Evolutionary conservation across 129 eudicot species (phyloP).

Genomic region (Mikania micrantha): DNA sequence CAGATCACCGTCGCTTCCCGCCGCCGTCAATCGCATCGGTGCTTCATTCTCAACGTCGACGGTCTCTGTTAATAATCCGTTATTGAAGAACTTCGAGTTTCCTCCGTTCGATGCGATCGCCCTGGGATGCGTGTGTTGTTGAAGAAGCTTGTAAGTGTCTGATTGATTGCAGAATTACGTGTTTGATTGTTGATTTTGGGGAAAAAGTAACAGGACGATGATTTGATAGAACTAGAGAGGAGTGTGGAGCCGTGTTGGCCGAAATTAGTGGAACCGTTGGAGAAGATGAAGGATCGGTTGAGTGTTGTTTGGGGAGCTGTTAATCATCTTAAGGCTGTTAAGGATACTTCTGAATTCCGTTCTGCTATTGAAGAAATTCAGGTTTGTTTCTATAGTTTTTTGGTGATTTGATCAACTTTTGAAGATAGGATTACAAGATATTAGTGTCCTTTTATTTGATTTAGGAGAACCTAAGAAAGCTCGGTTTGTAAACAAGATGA

Average conservation of each 20-base stretch:
- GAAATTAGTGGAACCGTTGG: conserved; percentile 78
- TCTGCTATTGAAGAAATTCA: conserved; percentile 93
- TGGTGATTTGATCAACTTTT: not conserved
- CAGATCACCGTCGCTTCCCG: no score
- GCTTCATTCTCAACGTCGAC: no score
- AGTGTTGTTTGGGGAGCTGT: conserved; percentile 88
- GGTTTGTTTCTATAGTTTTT: conserved; percentile 33
- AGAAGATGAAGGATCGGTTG: conserved; percentile 67
- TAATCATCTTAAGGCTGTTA: conserved; percentile 86
- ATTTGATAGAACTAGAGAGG: conserved; percentile 73
- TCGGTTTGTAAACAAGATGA: no score
- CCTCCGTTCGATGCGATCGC: no score
- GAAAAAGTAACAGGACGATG: conserved; percentile 46
- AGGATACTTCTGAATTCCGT: conserved; percentile 78
- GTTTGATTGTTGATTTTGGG: conserved; percentile 14
- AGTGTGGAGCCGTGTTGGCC: conserved; percentile 89
- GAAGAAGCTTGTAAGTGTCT: conserved; percentile 55
- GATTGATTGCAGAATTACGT: conserved; percentile 1
- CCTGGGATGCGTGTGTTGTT: conserved; percentile 89
- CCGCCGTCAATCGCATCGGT: no score
- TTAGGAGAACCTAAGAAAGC: no score
- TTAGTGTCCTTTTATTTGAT: no score
- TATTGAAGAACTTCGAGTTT: no score
- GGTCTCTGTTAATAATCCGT: no score
- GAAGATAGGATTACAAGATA: no score